These are phyloP conservation scores for Chrysosphaeria jannelii DNA, from an alignment of 2,329 filamentous ascomycete species.

Conservation along the genomic window DNA sequence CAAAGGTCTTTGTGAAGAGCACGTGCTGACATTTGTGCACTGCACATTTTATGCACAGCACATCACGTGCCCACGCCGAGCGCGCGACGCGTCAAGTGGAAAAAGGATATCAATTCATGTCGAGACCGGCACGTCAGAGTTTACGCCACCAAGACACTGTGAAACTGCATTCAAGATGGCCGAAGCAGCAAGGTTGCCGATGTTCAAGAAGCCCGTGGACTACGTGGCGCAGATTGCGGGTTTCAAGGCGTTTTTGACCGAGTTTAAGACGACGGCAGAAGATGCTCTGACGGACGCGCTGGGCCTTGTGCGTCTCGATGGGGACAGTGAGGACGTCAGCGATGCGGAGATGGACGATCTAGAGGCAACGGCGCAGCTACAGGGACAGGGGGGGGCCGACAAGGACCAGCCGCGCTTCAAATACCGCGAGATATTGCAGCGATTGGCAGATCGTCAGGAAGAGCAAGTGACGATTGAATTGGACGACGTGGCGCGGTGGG, in stretches of 20 bases:
- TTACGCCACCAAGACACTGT: too few species aligned
- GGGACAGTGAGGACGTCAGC: slow-evolving; percentile 67
- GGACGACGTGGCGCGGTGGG: slow-evolving; percentile 56
- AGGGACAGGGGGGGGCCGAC: slow-evolving; percentile 17
- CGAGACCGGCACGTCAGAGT: too few species aligned
- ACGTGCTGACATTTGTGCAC: too few species aligned
- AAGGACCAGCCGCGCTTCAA: slow-evolving; percentile 38
- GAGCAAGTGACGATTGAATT: slow-evolving; percentile 65
- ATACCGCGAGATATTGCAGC: slow-evolving; percentile 66
- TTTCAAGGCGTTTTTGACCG: slow-evolving; percentile 64
- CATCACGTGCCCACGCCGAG: too few species aligned
- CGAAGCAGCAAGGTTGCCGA: too few species aligned
- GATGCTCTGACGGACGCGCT: slow-evolving; percentile 53
- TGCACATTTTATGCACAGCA: too few species aligned
- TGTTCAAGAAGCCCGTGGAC: slow-evolving; percentile 49
- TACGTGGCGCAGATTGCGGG: slow-evolving; percentile 66
- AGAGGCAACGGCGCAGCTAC: slow-evolving; percentile 25
- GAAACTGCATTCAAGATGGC: too few species aligned
- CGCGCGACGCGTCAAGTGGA: too few species aligned
- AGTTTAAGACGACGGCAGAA: slow-evolving; percentile 56
- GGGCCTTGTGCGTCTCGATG: slow-evolving; percentile 57
- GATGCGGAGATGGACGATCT: slow-evolving; percentile 73
- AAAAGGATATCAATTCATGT: too few species aligned
- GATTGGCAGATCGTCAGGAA: slow-evolving; percentile 50
- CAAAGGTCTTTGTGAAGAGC: too few species aligned